phyloP scores from a whole-genome alignment of 1,284 basidiomycete species.

The Ustilago xerochloae region DNA sequence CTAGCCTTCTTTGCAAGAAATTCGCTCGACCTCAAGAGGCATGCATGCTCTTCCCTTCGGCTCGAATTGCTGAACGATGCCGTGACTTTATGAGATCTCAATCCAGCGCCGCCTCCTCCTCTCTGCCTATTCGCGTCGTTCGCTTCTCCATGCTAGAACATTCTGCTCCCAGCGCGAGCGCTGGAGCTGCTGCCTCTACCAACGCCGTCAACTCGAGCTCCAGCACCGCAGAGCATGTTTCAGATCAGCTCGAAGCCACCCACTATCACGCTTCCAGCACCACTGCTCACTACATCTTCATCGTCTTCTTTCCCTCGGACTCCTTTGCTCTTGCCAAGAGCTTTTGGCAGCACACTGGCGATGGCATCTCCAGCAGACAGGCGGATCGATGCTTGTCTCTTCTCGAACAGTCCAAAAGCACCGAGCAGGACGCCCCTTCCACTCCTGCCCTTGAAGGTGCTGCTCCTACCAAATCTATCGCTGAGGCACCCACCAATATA shows the following conservation, averaged over 20 bases:
- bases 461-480: background rate
- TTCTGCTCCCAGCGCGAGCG: conserved; percentile 2
- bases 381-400: conserved; percentile 80
- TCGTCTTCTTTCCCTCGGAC: conserved; percentile 79
- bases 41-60: conserved; percentile 60
- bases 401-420: conserved; percentile 47
- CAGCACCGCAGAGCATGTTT: conserved; percentile 38
- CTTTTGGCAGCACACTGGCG: conserved; percentile 95
- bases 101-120: background rate
- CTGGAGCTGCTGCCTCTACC: background rate
- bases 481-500: background rate
- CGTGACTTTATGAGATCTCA: conserved; percentile 60
- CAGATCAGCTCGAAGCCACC: conserved; percentile 24
- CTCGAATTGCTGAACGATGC: conserved; percentile 55
- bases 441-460: background rate
- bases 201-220: conserved; percentile 20
- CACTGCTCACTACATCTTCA: conserved; percentile 70
- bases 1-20: conserved; percentile 44
- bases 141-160: conserved; percentile 54
- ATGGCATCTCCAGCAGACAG: conserved; percentile 86
- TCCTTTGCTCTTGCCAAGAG: conserved; percentile 82
- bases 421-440: conserved; percentile 16
- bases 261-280: conserved; percentile 29
- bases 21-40: conserved; percentile 54
- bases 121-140: conserved; percentile 54